Conservation (phyloP, 2,329 filamentous ascomycete species). For the Calonectria honghensis region DNA sequence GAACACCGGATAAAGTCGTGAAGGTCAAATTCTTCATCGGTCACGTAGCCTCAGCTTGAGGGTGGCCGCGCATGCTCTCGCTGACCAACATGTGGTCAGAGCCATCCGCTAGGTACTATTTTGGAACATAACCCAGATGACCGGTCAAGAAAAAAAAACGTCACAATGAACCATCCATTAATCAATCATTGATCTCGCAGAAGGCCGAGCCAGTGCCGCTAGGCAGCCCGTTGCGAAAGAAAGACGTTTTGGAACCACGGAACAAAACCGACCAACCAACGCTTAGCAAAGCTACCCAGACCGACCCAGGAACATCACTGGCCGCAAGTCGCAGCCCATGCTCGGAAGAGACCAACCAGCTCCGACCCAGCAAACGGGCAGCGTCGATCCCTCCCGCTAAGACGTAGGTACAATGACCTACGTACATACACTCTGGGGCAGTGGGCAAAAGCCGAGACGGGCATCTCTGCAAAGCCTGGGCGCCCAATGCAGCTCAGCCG, state of each 20-base stretch:
- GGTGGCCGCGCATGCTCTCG: slow-evolving; percentile 21
- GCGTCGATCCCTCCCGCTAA: slow-evolving; percentile 49
- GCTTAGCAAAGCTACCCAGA: background rate
- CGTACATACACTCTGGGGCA: background rate
- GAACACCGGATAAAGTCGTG: slow-evolving; percentile 1
- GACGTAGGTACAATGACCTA: slow-evolving; percentile 19
- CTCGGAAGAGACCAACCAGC: slow-evolving; percentile 37
- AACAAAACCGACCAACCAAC: slow-evolving; percentile 38
- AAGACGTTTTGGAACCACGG: slow-evolving; percentile 29
- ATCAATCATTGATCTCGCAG: slow-evolving; percentile 27
- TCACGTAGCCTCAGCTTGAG: slow-evolving; percentile 16
- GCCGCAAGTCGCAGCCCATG: slow-evolving; percentile 45
- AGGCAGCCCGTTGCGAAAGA: slow-evolving; percentile 30
- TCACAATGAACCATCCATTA: slow-evolving; percentile 36
- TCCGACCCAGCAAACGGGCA: slow-evolving; percentile 43
- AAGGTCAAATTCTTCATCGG: slow-evolving; percentile 29
- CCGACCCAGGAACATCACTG: slow-evolving; percentile 25
- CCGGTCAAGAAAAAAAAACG: slow-evolving; percentile 30
- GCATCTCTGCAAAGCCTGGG: slow-evolving; percentile 21
- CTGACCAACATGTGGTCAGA: slow-evolving; percentile 34
- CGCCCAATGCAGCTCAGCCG: slow-evolving; percentile 32
- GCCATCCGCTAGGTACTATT: slow-evolving; percentile 34
- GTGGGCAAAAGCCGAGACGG: slow-evolving; percentile 11
- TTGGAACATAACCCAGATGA: slow-evolving; percentile 33
- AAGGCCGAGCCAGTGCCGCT: slow-evolving; percentile 35